phyloP scores from a whole-genome alignment of 2,329 filamentous ascomycete species.

The Drechslerella coelobrocha region DNA sequence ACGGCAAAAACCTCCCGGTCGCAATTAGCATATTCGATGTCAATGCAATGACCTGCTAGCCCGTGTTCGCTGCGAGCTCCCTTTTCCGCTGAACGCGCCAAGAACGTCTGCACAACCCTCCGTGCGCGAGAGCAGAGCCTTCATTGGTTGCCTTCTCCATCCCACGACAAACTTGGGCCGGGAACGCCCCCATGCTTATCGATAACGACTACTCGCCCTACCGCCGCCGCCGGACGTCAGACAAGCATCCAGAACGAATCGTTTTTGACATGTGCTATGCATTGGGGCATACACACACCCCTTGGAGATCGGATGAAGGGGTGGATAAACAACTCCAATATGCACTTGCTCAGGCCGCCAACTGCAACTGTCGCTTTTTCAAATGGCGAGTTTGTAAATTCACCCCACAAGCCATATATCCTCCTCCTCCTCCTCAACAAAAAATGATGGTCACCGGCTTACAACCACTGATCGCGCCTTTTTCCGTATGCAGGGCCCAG shows the following conservation, averaged over 20 bases:
- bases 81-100: background rate
- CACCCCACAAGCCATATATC: too few relatives aligned
- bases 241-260: background rate
- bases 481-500: background rate
- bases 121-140: constrained; percentile 21
- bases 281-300: too few relatives aligned
- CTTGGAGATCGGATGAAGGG: background rate
- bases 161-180: background rate
- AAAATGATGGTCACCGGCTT: background rate
- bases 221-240: background rate
- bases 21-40: too few relatives aligned
- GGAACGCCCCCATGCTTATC: background rate
- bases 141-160: constrained; percentile 21
- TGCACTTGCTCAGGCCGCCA: background rate
- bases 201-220: background rate
- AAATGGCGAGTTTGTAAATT: too few relatives aligned
- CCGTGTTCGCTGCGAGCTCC: too few relatives aligned
- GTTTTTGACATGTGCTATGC: background rate
- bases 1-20: too few relatives aligned
- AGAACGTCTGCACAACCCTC: constrained; percentile 7
- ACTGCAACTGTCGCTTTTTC: too few relatives aligned
- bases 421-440: too few relatives aligned
- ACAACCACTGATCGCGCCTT: background rate
- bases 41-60: too few relatives aligned
- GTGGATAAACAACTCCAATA: background rate